Conservation (phyloP, 441 rosid species). For the Aquilaria agallochum region DNA sequence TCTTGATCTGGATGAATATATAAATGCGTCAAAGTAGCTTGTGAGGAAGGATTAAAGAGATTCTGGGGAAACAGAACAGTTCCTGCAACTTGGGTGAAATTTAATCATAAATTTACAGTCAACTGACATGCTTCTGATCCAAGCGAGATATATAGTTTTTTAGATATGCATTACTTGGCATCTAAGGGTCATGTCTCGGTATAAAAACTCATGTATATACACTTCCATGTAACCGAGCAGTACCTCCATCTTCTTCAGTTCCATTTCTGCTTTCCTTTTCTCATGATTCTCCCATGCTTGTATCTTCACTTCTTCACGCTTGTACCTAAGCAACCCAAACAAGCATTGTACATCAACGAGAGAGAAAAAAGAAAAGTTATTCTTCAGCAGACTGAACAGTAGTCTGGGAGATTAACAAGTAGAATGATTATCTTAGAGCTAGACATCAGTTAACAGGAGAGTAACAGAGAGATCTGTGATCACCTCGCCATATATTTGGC, state of each 20-base stretch:
- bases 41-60: too few species aligned
- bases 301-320: conserved; percentile 89
- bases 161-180: too few species aligned
- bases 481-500: conserved; percentile 93
- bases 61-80: not conserved
- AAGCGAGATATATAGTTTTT: not conserved
- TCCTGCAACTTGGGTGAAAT: not conserved
- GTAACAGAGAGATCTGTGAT: not conserved
- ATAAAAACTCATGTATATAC: not conserved
- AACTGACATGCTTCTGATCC: not conserved
- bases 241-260: conserved; percentile 92
- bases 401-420: not conserved
- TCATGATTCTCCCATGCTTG: conserved; percentile 93
- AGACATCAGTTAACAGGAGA: conserved; percentile 3
- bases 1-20: too few species aligned
- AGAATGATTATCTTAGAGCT: not conserved
- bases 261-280: conserved; percentile 90
- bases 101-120: too few species aligned
- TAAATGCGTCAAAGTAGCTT: too few species aligned
- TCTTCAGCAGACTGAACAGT: not conserved
- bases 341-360: conserved; percentile 2
- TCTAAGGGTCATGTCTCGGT: too few species aligned
- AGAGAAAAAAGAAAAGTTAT: conserved; percentile 2
- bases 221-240: not conserved
- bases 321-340: conserved; percentile 43